Evolutionary conservation across 495 filamentous ascomycete species (phyloP).

Genomic region (Podospora comata): DNA sequence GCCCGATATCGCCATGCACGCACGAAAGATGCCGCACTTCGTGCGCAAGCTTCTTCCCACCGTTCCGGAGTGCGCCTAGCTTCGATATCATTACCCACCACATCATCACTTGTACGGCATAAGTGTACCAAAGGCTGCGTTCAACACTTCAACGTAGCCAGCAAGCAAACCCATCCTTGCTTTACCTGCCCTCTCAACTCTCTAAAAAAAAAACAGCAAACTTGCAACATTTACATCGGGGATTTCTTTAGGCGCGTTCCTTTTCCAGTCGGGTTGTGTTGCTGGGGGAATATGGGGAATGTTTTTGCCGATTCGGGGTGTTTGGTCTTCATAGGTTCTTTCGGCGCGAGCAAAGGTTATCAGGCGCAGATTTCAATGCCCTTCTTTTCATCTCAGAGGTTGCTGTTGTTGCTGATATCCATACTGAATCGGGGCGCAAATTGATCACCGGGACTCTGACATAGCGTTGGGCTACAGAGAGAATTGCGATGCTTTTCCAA

Average conservation of each 20-base stretch:
- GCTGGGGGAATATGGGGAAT: conserved; percentile 12
- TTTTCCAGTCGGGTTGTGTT: conserved; percentile 9
- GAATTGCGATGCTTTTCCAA: conserved; percentile 8
- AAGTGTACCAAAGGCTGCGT: conserved; percentile 28
- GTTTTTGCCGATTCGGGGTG: conserved; percentile 25
- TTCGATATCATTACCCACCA: conserved; percentile 23
- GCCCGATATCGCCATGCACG: conserved; percentile 34
- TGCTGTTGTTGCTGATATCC: conserved; percentile 10
- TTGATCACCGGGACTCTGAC: conserved; percentile 8
- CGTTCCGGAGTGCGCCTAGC: conserved; percentile 38
- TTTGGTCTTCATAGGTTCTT: conserved; percentile 14
- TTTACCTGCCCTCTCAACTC: conserved; percentile 23
- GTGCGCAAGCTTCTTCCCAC: conserved; percentile 43
- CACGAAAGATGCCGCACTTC: conserved; percentile 44
- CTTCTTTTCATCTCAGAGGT: background rate
- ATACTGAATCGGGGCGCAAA: conserved; percentile 14
- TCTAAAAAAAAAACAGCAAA: conserved; percentile 19
- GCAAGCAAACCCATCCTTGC: conserved; percentile 25
- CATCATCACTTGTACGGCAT: conserved; percentile 24
- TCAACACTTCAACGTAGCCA: conserved; percentile 16
- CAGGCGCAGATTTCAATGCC: conserved; percentile 16
- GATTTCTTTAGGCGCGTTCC: conserved; percentile 20
- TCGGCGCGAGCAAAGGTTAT: conserved; percentile 20
- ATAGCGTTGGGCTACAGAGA: conserved; percentile 12
- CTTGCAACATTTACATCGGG: conserved; percentile 27